Percentiles rank a stretch among this genome's conserved stretches.
phyloP scores from a whole-genome alignment of 2,329 filamentous ascomycete species.

The Paraconiothyrium brasiliense region DNA sequence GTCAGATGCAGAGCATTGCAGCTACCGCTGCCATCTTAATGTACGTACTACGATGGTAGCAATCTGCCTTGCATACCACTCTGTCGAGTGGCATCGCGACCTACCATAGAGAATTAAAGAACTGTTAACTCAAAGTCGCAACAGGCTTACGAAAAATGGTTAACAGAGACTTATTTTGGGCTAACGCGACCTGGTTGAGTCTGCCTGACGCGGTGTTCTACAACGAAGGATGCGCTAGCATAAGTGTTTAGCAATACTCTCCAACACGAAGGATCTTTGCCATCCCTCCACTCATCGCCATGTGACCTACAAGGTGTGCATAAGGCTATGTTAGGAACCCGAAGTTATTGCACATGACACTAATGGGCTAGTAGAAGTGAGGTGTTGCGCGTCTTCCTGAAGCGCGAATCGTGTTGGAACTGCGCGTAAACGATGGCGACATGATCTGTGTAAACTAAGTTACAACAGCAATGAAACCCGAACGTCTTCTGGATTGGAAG shows the following conservation, averaged over 20 bases:
- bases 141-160: too few species aligned
- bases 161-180: too few species aligned
- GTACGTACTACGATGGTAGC: not conserved
- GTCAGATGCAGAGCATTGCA: not conserved
- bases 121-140: too few species aligned
- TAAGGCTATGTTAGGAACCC: too few species aligned
- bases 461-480: not conserved
- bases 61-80: not conserved
- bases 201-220: not conserved
- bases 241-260: not conserved
- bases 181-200: not conserved
- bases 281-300: not conserved
- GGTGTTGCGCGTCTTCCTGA: not conserved
- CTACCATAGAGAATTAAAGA: too few species aligned
- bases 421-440: not conserved
- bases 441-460: not conserved
- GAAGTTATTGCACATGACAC: too few species aligned
- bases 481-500: not conserved
- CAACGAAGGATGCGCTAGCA: constrained; percentile 11
- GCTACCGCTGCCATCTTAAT: not conserved
- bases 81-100: too few species aligned
- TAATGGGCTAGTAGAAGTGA: too few species aligned
- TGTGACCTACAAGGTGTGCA: too few species aligned
- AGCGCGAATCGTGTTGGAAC: not conserved
- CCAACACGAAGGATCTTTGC: not conserved